A percentile compares a stretch with the other conserved stretches of the same genome.
Evolutionary conservation across 2,329 filamentous ascomycete species (phyloP).

Genomic region (Colletotrichum simmondsii): DNA sequence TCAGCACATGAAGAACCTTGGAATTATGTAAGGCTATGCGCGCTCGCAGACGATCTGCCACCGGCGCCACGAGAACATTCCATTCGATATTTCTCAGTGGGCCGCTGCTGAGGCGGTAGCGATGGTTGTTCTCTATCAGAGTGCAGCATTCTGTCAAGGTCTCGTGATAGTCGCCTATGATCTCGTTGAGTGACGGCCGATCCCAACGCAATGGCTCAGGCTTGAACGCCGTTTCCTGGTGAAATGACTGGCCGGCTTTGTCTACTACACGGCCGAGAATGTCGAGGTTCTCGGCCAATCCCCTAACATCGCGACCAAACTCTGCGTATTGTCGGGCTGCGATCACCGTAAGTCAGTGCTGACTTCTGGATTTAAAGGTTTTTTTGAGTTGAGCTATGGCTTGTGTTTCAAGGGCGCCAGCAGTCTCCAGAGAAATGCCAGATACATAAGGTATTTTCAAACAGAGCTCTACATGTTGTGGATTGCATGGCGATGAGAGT

Average conservation of each 20-base stretch:
- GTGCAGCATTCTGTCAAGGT: conserved; percentile 46
- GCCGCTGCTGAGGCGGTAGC: conserved; percentile 40
- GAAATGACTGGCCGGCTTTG: conserved; percentile 42
- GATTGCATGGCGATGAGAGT: not conserved
- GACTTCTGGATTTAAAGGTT: not conserved
- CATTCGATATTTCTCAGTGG: conserved; percentile 47
- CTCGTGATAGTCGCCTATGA: conserved; percentile 44
- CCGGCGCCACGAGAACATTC: conserved; percentile 48
- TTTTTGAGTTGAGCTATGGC: not conserved
- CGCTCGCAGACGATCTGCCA: conserved; percentile 44
- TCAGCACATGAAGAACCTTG: conserved; percentile 46
- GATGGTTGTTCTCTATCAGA: conserved; percentile 43
- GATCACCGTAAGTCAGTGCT: conserved; percentile 3
- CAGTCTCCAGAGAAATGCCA: not conserved
- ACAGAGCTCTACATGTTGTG: not conserved
- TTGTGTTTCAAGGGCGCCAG: not conserved
- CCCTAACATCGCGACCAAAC: conserved; percentile 44
- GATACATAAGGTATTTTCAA: not conserved
- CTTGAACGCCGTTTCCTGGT: conserved; percentile 36
- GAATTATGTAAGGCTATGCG: conserved; percentile 47
- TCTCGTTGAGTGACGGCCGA: conserved; percentile 35
- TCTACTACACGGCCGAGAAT: conserved; percentile 43
- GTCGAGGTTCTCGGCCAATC: conserved; percentile 44
- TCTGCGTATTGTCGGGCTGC: conserved; percentile 45
- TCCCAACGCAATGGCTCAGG: conserved; percentile 37